These are phyloP conservation scores for Pichia kluyveri DNA, from an alignment of 805 yeast genomes.

Conservation along the genomic window DNA sequence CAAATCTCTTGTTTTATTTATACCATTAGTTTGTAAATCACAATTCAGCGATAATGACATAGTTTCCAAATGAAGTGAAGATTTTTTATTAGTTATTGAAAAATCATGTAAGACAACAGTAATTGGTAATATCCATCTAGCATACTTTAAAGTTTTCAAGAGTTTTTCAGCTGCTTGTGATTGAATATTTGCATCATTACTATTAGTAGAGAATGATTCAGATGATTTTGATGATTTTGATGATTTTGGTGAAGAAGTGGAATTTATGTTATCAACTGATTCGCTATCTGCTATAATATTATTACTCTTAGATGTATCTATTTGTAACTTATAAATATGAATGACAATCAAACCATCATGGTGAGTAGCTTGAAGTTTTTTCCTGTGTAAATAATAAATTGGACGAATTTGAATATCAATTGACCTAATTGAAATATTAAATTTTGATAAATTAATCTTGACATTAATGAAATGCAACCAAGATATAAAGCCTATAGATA, in stretches of 20 bases:
- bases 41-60: constrained; percentile 9
- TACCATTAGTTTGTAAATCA: background rate
- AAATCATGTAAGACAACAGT: constrained; percentile 10
- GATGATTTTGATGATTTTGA: background rate
- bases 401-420: constrained; percentile 13
- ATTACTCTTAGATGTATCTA: background rate
- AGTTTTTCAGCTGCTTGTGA: background rate
- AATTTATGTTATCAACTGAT: background rate
- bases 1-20: constrained; percentile 1
- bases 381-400: constrained; percentile 11
- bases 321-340: constrained; percentile 6
- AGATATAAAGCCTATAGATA: constrained; percentile 17
- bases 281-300: background rate
- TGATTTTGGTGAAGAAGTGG: background rate
- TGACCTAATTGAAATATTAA: constrained; percentile 9
- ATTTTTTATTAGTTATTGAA: constrained; percentile 1
- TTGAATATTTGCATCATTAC: background rate
- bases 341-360: constrained; percentile 13
- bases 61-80: constrained; percentile 7
- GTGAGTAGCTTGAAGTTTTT: constrained; percentile 8
- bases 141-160: constrained; percentile 1
- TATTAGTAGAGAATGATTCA: background rate
- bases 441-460: constrained; percentile 4
- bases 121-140: constrained; percentile 9
- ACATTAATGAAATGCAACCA: constrained; percentile 18